Base-by-base conservation (phyloP, 345 rosid genomes). In the Moricandia moricandioides region DNA sequence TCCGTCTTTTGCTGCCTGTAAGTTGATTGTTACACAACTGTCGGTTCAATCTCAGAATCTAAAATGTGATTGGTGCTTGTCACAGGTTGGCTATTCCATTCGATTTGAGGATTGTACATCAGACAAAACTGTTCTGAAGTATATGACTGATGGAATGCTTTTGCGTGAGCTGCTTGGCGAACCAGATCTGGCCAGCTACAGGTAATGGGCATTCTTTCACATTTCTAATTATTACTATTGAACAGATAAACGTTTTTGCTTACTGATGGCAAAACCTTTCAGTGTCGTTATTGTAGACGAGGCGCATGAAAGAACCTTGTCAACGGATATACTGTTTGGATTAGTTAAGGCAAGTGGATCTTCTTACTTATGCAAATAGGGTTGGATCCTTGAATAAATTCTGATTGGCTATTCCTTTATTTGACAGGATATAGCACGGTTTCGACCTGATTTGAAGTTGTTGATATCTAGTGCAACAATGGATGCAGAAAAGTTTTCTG, bases 101-200 rank as follows among this genome's bases (percentile, higher is more conserved):
- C 91, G 99, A 21, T 95, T 95, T 82, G 99, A 95, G 82, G 99
- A 95, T 83, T 92, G 97, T 79, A 92, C 98, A 18, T 95, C 99
- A 6, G 99, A 95, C 58, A 92, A 90, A 85, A 95, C 98, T 2
- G 78, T 95, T 76, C 65, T 94, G 70, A 94, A 91, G 82, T 94
- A 91, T 77, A 92, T 94, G 97, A 94, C 98, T 0, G 99, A 95
- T 83, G 98, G 98, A 61, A 95, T 95, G 98, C 82, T 95, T 68
- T 71, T 92, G 83, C 88, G 98, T 13, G 98, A 95, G 80, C 90
- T 95, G 72, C 88, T 95, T 64, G 96, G 98, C 10, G 98, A 92
- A 70, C 98, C 99, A 57, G 96, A 90, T 80, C 81, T 92, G 55
- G 92, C 93, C 77, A 82, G 90, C 82, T 95, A 90, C 79, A 92